phyloP scores from a whole-genome alignment of 371 early-diverging fungal species.

The Syncephalastrum racemosum region DNA sequence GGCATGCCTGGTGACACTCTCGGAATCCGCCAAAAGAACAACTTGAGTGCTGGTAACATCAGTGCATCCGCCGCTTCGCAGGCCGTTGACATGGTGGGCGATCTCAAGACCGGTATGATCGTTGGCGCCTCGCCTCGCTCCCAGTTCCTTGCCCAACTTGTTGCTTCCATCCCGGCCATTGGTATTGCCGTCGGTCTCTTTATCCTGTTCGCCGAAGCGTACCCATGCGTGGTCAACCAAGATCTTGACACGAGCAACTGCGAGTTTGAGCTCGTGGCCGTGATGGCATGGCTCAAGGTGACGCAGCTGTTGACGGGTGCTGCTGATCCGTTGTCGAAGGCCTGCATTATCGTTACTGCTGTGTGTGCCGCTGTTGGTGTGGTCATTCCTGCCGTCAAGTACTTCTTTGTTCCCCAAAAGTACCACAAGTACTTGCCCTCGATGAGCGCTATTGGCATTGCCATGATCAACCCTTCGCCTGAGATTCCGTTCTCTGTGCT shows the following conservation, averaged over 20 bases:
- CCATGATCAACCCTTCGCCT: conserved; percentile 63
- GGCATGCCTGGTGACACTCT: conserved; percentile 47
- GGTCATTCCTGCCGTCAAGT: conserved; percentile 46
- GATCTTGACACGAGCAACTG: conserved; percentile 32
- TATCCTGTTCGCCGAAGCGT: conserved; percentile 61
- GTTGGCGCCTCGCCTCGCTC: conserved; percentile 62
- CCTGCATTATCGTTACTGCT: conserved; percentile 49
- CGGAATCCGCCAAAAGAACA: conserved; percentile 47
- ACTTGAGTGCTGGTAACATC: conserved; percentile 64
- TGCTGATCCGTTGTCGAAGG: conserved; percentile 41
- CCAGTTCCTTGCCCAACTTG: conserved; percentile 62
- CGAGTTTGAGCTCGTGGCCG: conserved; percentile 59
- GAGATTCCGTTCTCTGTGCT: conserved; percentile 62
- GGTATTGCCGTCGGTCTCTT: conserved; percentile 58
- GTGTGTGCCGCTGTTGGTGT: conserved; percentile 51
- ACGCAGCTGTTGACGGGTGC: conserved; percentile 57
- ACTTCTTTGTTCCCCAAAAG: conserved; percentile 53
- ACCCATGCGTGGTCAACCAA: conserved; percentile 52
- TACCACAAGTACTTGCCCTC: conserved; percentile 61
- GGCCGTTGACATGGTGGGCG: conserved; percentile 67
- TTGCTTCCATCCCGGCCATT: conserved; percentile 63
- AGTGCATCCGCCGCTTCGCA: conserved; percentile 60
- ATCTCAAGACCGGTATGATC: conserved; percentile 65
- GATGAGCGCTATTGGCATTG: conserved; percentile 68
- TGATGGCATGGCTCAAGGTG: conserved; percentile 67